Evolutionary conservation across 2,329 filamentous ascomycete species (phyloP).

Genomic region (Cladophialophora bantiana): DNA sequence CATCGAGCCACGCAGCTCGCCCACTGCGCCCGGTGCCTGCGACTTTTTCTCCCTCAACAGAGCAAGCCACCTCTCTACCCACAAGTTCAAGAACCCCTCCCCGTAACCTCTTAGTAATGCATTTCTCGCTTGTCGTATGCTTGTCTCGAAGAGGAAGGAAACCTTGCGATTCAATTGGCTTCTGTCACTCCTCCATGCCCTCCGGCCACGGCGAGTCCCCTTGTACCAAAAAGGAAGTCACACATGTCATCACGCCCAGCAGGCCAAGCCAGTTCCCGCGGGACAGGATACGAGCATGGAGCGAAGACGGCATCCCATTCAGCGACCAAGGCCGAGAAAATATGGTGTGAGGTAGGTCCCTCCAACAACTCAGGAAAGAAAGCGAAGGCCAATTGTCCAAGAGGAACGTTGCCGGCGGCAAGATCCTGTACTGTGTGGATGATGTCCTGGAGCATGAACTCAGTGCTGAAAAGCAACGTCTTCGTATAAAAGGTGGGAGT

Average conservation of each 20-base stretch:
- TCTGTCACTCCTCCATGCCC: neutral
- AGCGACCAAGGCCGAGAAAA: neutral
- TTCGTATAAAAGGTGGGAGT: neutral
- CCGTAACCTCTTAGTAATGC: neutral
- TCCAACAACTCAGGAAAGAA: neutral
- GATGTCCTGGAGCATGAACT: neutral
- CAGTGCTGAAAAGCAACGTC: neutral
- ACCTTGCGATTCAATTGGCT: conserved; percentile 6
- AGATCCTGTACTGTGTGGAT: neutral
- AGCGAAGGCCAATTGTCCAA: neutral
- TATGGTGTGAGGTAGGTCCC: neutral
- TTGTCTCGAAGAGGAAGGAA: conserved; percentile 13
- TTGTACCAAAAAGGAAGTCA: conserved; percentile 4
- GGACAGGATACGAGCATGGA: neutral
- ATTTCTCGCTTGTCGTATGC: neutral
- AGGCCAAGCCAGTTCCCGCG: neutral
- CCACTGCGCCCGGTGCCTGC: neutral
- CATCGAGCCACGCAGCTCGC: neutral
- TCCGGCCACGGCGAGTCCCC: neutral
- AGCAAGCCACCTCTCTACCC: neutral
- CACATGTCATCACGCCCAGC: neutral
- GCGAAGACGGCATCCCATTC: neutral
- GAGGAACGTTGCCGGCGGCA: neutral
- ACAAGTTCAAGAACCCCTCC: neutral
- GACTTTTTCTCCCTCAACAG: neutral